These are phyloP conservation scores for Westerdykella sp. DNA, from an alignment of 2,329 filamentous ascomycete species.

Conservation along the genomic window DNA sequence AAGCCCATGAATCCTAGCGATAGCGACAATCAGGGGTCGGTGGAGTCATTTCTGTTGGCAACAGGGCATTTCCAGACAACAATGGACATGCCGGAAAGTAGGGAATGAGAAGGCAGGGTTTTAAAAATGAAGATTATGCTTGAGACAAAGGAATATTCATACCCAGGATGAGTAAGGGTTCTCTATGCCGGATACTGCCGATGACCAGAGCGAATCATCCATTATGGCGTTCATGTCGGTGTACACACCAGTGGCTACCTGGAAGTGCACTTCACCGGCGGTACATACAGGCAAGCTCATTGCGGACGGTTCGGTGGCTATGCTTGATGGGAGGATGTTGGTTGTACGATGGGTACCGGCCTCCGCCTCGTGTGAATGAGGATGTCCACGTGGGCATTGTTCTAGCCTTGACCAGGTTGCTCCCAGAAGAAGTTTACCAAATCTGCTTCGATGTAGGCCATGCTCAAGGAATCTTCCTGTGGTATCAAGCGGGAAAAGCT, in stretches of 20 bases:
- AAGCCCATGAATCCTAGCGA: too few relatives aligned
- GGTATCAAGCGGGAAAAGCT: slow-evolving; percentile 13
- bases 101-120: background rate
- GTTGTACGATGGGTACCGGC: background rate
- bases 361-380: background rate
- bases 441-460: slow-evolving; percentile 5
- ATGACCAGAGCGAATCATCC: background rate
- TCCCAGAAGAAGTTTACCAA: slow-evolving; percentile 5
- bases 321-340: background rate
- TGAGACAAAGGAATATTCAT: background rate
- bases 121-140: background rate
- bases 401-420: background rate
- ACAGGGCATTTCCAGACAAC: background rate
- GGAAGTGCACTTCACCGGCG: background rate
- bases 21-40: too few relatives aligned
- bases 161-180: background rate
- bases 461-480: slow-evolving; percentile 6
- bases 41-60: background rate
- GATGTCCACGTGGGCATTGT: background rate
- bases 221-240: background rate
- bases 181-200: background rate
- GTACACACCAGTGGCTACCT: background rate
- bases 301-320: background rate
- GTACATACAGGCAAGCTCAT: background rate
- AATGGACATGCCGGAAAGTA: background rate